These are phyloP conservation scores for Flaveria trinervia DNA, from an alignment of 129 eudicot species.

Conservation along the genomic window DNA sequence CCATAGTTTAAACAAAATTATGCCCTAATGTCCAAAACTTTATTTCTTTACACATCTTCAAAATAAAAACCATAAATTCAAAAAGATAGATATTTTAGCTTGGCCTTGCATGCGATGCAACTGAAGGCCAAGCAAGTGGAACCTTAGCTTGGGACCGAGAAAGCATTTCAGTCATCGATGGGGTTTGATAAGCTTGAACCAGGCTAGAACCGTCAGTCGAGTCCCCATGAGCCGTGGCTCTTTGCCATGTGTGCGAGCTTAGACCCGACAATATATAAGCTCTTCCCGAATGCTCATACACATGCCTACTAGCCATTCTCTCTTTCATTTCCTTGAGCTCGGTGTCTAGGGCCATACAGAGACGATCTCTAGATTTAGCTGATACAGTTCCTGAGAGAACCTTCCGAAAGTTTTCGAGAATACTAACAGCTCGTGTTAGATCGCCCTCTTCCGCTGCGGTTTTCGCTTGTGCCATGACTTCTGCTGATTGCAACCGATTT, in stretches of 20 bases:
- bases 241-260: conserved; percentile 89
- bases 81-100: no score
- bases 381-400: conserved; percentile 52
- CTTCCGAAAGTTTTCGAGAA: conserved; percentile 55
- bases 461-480: conserved; percentile 64
- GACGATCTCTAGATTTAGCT: conserved; percentile 51
- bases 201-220: conserved; percentile 65
- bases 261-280: conserved; percentile 77
- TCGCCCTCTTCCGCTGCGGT: conserved; percentile 67
- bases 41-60: conserved; percentile 19
- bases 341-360: conserved; percentile 64
- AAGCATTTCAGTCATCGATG: conserved; percentile 72
- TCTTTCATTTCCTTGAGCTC: conserved; percentile 87
- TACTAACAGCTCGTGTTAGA: conserved; percentile 49
- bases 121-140: conserved; percentile 36
- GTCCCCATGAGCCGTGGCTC: conserved; percentile 89
- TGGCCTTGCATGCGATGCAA: conserved; percentile 45
- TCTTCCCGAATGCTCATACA: conserved; percentile 73
- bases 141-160: conserved; percentile 64
- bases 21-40: conserved; percentile 9
- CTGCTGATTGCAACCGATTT: conserved; percentile 69
- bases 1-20: not conserved
- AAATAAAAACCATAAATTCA: not conserved
- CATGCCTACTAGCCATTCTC: conserved; percentile 66
- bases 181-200: conserved; percentile 73